Conservation (phyloP, 2,329 filamentous ascomycete species). For the Diaporthe citriasiana region DNA sequence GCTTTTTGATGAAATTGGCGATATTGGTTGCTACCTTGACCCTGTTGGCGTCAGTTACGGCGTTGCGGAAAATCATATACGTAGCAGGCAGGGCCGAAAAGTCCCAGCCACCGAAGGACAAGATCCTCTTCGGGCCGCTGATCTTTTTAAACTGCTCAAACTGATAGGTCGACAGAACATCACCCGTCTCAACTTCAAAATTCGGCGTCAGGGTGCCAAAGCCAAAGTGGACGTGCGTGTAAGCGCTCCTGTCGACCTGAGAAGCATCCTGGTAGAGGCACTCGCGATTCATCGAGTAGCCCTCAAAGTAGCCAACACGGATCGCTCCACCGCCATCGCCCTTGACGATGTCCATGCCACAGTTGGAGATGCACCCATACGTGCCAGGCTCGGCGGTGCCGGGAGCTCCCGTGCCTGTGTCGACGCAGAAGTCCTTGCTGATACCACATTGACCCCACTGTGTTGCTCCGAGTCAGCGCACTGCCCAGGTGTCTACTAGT, state of each 20-base stretch:
- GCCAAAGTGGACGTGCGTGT: conserved; percentile 51
- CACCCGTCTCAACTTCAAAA: conserved; percentile 45
- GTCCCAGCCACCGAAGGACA: conserved; percentile 62
- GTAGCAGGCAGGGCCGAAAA: too few species aligned
- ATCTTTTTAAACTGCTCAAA: conserved; percentile 52
- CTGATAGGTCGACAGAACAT: conserved; percentile 45
- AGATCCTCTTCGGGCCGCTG: conserved; percentile 53
- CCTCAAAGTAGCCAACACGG: conserved; percentile 55
- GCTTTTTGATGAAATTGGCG: conserved; percentile 31
- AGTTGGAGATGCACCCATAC: conserved; percentile 60
- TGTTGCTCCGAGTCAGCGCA: too few species aligned
- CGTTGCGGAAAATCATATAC: conserved; percentile 58
- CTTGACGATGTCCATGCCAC: conserved; percentile 53
- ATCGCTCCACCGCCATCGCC: too few species aligned
- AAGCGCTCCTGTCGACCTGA: conserved; percentile 39
- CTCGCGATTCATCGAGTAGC: conserved; percentile 48
- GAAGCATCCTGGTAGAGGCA: too few species aligned
- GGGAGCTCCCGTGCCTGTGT: conserved; percentile 52
- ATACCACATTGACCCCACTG: conserved; percentile 57
- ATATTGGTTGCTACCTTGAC: conserved; percentile 47
- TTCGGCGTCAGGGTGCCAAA: conserved; percentile 49
- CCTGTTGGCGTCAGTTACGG: conserved; percentile 52
- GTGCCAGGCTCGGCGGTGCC: too few species aligned
- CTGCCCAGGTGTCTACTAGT: too few species aligned
- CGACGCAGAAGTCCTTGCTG: conserved; percentile 53